These are phyloP conservation scores for Glycine soja DNA, from an alignment of 306 rosid species.

Conservation along the genomic window DNA sequence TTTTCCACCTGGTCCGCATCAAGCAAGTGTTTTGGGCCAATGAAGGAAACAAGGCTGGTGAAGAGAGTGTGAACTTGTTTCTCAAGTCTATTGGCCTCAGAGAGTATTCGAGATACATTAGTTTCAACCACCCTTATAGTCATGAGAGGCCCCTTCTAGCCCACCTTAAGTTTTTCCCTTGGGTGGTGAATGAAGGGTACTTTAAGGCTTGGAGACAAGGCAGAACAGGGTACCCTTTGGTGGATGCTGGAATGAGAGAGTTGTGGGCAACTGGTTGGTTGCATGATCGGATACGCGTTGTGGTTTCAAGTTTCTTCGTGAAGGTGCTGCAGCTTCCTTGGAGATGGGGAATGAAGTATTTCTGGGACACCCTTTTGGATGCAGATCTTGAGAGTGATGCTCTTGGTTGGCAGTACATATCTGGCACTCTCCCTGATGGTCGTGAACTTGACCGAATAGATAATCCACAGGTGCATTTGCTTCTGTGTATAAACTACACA, in stretches of 20 bases:
- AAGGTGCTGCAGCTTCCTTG: conserved; percentile 99
- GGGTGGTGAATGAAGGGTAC: conserved; percentile 79
- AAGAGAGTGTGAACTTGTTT: conserved; percentile 97
- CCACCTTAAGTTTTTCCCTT: conserved; percentile 91
- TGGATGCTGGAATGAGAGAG: conserved; percentile 99
- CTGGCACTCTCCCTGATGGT: conserved; percentile 96
- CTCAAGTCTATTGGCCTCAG: conserved; percentile 95
- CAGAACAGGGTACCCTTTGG: conserved; percentile 98
- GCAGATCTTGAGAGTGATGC: conserved; percentile 99
- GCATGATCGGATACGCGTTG: conserved; percentile 95
- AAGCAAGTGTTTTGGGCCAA: conserved; percentile 98
- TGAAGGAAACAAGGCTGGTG: conserved; percentile 94
- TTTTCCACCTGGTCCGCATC: conserved; percentile 90
- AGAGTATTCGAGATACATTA: conserved; percentile 95
- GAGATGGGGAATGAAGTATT: conserved; percentile 99
- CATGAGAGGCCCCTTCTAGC: conserved; percentile 94
- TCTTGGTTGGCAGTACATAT: conserved; percentile 99
- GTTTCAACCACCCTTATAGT: conserved; percentile 94
- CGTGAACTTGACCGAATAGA: conserved; percentile 94
- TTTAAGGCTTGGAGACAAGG: conserved; percentile 99
- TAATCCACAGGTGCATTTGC: conserved; percentile 87
- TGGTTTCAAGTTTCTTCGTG: conserved; percentile 97
- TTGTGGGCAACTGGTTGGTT: conserved; percentile 99
- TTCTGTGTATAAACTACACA: conserved; percentile 23
- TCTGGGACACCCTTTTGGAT: conserved; percentile 99